Percentiles rank a stretch among this genome's conserved stretches.
These are phyloP conservation scores for Tolypocladium amazonense DNA, from an alignment of 2,329 filamentous ascomycete species.

Conservation along the genomic window DNA sequence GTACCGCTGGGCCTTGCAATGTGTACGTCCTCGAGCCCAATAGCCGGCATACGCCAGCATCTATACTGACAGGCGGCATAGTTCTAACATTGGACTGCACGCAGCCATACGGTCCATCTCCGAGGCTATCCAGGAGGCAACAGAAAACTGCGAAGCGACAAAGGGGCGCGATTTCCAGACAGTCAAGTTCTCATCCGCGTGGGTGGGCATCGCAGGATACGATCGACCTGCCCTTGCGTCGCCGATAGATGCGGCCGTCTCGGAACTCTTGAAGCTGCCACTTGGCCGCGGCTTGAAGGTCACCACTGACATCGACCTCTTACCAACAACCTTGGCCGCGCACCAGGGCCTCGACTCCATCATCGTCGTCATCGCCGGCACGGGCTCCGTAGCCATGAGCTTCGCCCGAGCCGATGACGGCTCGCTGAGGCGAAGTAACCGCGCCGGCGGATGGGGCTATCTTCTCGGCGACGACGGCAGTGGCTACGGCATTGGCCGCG, in stretches of 20 bases:
- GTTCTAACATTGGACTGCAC: slow-evolving; percentile 15
- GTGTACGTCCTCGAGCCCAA: slow-evolving; percentile 16
- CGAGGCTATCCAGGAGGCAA: slow-evolving; percentile 14
- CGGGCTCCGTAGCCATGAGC: slow-evolving; percentile 30
- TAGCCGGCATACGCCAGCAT: background rate
- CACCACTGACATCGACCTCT: slow-evolving; percentile 28
- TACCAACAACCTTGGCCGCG: slow-evolving; percentile 15
- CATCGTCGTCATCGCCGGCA: slow-evolving; percentile 29
- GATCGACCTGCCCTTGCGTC: slow-evolving; percentile 20
- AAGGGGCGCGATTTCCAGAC: slow-evolving; percentile 1
- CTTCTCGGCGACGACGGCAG: slow-evolving; percentile 32
- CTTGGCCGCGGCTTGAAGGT: slow-evolving; percentile 13
- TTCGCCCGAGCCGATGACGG: slow-evolving; percentile 14
- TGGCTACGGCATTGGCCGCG: slow-evolving; percentile 27
- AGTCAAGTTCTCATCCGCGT: slow-evolving; percentile 17
- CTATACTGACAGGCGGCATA: slow-evolving; percentile 1
- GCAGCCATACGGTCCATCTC: slow-evolving; percentile 15
- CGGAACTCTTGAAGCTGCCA: slow-evolving; percentile 15
- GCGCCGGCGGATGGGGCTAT: slow-evolving; percentile 31
- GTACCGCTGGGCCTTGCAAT: slow-evolving; percentile 21
- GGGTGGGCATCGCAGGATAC: slow-evolving; percentile 29
- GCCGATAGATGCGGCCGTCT: slow-evolving; percentile 15
- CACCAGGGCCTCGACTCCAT: slow-evolving; percentile 9
- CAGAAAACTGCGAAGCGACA: slow-evolving; percentile 1
- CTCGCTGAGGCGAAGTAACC: slow-evolving; percentile 15